A percentile compares a stretch with the other conserved stretches of the same genome.
phyloP scores from a whole-genome alignment of 2,329 filamentous ascomycete species.

The Didymosphaeria variabile region DNA sequence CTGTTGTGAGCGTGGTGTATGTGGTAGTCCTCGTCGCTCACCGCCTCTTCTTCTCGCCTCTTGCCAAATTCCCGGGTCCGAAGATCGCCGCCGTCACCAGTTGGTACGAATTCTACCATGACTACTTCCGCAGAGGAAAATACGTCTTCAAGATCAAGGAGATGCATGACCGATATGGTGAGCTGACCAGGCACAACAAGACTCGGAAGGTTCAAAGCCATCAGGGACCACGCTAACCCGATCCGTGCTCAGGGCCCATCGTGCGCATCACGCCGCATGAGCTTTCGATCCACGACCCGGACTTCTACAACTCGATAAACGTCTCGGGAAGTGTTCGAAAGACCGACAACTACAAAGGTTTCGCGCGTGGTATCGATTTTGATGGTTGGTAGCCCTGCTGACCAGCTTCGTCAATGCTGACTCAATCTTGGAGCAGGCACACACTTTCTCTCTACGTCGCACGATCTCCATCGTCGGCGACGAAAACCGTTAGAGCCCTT shows the following conservation, averaged over 20 bases:
- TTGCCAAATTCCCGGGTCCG: conserved; percentile 36
- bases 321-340: conserved; percentile 22
- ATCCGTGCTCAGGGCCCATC: conserved; percentile 34
- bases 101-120: conserved; percentile 39
- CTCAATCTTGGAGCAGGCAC: conserved; percentile 15
- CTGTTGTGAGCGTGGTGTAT: not conserved
- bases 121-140: conserved; percentile 32
- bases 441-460: conserved; percentile 28
- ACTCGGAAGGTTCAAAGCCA: not conserved
- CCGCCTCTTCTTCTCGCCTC: conserved; percentile 28
- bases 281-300: conserved; percentile 33
- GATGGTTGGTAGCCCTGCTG: conserved; percentile 26
- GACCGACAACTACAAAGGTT: conserved; percentile 29
- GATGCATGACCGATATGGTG: conserved; percentile 43
- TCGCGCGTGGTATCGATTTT: conserved; percentile 30
- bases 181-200: not conserved
- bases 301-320: conserved; percentile 39
- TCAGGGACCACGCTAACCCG: conserved; percentile 1
- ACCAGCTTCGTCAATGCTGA: not conserved
- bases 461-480: conserved; percentile 37
- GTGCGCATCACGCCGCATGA: conserved; percentile 40
- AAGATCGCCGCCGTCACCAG: conserved; percentile 33
- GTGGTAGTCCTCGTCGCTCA: conserved; percentile 14
- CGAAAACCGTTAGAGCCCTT: conserved; percentile 38
- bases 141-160: conserved; percentile 39